A percentile compares a stretch with the other conserved stretches of the same genome.
Evolutionary conservation across 192 early-diverging fungal genomes (phyloP).

Genomic region (Coemansia sp.): DNA sequence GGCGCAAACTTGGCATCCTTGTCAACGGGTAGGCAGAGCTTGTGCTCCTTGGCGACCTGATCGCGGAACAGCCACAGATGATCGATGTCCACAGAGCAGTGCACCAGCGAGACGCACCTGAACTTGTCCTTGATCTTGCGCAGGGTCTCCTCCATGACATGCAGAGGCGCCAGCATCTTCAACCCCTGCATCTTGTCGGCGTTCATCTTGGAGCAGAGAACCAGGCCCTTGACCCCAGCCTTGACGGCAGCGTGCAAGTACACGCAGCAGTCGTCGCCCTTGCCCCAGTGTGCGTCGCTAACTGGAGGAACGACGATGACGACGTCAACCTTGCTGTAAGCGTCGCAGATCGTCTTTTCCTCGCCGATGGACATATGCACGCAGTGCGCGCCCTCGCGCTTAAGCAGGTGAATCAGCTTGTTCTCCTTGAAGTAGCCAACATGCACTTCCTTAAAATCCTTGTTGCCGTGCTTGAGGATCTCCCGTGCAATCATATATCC

Average conservation of each 20-base stretch:
- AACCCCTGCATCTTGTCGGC: slow-evolving; percentile 23
- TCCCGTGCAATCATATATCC: slow-evolving; percentile 35
- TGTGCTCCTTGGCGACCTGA: slow-evolving; percentile 32
- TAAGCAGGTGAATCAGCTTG: slow-evolving; percentile 34
- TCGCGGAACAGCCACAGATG: slow-evolving; percentile 48
- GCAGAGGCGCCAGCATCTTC: slow-evolving; percentile 29
- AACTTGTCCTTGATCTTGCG: slow-evolving; percentile 29
- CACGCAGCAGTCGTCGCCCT: slow-evolving; percentile 15
- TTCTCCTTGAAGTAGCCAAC: slow-evolving; percentile 34
- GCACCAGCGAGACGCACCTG: slow-evolving; percentile 41
- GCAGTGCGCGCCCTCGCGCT: slow-evolving; percentile 32
- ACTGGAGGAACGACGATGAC: slow-evolving; percentile 46
- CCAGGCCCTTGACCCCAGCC: slow-evolving; percentile 42
- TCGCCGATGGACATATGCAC: slow-evolving; percentile 24
- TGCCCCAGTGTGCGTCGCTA: slow-evolving; percentile 35
- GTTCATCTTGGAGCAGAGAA: slow-evolving; percentile 46
- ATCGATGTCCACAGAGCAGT: slow-evolving; percentile 48
- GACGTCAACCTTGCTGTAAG: slow-evolving; percentile 40
- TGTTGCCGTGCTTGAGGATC: slow-evolving; percentile 28
- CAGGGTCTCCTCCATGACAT: slow-evolving; percentile 38
- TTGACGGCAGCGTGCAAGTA: slow-evolving; percentile 34
- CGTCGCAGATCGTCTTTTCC: slow-evolving; percentile 22
- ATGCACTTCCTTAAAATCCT: slow-evolving; percentile 24
- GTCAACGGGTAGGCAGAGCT: slow-evolving; percentile 30
- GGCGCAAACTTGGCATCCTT: slow-evolving; percentile 36